Conservation (phyloP, 2,329 filamentous ascomycete genomes). For the Microdochium trichocladiopsis region DNA sequence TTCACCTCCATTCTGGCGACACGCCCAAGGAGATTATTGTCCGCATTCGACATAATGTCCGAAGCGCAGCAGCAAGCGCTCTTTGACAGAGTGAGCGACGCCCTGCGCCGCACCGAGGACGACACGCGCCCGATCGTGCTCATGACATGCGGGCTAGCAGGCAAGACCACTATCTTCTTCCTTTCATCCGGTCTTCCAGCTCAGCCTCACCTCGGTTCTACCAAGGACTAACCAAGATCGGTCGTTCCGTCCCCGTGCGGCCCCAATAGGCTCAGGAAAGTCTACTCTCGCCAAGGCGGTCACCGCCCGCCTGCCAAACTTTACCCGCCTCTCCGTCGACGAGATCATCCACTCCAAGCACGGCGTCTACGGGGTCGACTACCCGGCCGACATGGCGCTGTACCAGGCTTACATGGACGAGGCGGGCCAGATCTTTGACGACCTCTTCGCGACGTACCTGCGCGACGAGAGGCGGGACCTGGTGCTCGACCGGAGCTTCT, state of each 20-base stretch:
- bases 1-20: not conserved
- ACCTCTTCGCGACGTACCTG: conserved; percentile 4
- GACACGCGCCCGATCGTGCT: conserved; percentile 17
- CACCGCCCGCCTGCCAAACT: conserved; percentile 11
- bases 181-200: not conserved
- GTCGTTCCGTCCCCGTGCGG: not conserved
- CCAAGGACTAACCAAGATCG: not conserved
- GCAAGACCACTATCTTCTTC: conserved; percentile 5
- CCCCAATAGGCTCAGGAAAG: conserved; percentile 17
- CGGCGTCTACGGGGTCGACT: conserved; percentile 18
- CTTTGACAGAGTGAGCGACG: not conserved
- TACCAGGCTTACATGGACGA: conserved; percentile 12
- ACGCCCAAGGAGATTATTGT: no score
- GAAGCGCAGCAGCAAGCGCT: not conserved
- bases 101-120: conserved; percentile 3
- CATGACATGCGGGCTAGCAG: conserved; percentile 22
- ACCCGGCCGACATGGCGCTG: conserved; percentile 10
- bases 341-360: conserved; percentile 13
- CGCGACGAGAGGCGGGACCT: conserved; percentile 11
- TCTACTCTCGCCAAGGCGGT: conserved; percentile 19
- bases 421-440: conserved; percentile 4
- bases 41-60: not conserved
- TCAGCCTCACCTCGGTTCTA: not conserved
- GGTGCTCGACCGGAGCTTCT: conserved; percentile 24
- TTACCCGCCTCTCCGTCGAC: conserved; percentile 17